Evolutionary conservation across 192 early-diverging fungal species (phyloP), one percentile per base, ranked within the genome.

Genomic region (Spizellomyces punctatus): DNA sequence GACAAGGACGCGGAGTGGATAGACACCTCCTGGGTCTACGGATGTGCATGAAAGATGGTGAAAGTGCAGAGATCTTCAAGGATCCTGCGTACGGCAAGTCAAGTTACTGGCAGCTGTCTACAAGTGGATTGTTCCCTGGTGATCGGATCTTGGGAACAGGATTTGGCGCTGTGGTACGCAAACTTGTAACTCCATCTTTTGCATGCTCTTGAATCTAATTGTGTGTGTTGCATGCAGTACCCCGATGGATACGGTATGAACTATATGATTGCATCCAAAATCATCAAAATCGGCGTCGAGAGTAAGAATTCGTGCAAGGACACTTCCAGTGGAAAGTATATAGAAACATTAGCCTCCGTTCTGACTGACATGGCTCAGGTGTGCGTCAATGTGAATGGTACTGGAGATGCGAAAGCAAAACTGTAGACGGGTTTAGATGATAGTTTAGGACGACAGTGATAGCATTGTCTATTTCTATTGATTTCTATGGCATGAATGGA

Each of bases 171-270:
- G 89, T 93, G 19, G 86, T 81, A 19, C 54, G 76, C 52, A 44
- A 36, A 46, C 0, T 6, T 57, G 56, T 61, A 27, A 36, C 50
- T 12, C 12, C 14, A 54, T 54, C 17, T 54, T 54, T 12, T 12
- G 50, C 50, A 19, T n/a, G 0, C 50, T 2, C 4, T 54, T 2
- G 4, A 54, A 54, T 54, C 50, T 54, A 19, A 54, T n/a, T 0
- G 64, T 65, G 64, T 65, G 14, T 10, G 10, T 5, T 65, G 2
- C 48, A 36, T 36, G 27, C 36, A 49, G 76, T 71, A 74, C 45
- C 83, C 87, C 4, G 89, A 95, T 63, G 91, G 93, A 1, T 96
- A 94, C 69, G 93, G 92, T 22, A 90, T 94, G 75, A 95, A 95
- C 76, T 96, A 96, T 72, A 86, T 91, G 64, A 76, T 92, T 2